phyloP scores from a whole-genome alignment of 2,329 filamentous ascomycete genomes.

The Ceratocystis ficicola region DNA sequence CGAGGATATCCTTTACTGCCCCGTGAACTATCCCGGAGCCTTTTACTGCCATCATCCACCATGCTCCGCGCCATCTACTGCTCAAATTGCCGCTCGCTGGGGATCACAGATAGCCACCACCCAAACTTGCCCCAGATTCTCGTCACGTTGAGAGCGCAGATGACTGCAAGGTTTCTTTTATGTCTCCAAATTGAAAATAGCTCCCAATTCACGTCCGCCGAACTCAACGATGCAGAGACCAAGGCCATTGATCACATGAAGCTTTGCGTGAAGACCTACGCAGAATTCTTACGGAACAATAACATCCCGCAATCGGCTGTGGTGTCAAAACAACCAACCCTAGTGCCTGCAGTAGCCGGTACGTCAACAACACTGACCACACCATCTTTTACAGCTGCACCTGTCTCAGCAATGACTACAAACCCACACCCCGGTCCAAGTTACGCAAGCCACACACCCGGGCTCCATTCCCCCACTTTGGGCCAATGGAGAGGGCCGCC shows the following conservation, averaged over 20 bases:
- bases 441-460: background rate
- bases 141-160: background rate
- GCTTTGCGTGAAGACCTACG: background rate
- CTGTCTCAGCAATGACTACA: background rate
- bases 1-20: background rate
- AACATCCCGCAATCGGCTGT: background rate
- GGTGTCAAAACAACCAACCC: background rate
- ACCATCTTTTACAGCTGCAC: background rate
- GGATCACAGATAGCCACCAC: background rate
- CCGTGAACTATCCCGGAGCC: background rate
- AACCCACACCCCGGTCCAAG: background rate
- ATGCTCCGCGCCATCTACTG: background rate
- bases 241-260: background rate
- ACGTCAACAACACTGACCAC: background rate
- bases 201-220: background rate
- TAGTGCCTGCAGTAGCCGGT: background rate
- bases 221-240: background rate
- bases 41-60: background rate
- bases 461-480: no score
- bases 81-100: background rate
- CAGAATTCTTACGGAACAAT: background rate
- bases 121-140: background rate
- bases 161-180: background rate
- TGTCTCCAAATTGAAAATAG: background rate
- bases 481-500: no score